phyloP scores from a whole-genome alignment of 208 protist species.

The Leptomonas seymouri region DNA sequence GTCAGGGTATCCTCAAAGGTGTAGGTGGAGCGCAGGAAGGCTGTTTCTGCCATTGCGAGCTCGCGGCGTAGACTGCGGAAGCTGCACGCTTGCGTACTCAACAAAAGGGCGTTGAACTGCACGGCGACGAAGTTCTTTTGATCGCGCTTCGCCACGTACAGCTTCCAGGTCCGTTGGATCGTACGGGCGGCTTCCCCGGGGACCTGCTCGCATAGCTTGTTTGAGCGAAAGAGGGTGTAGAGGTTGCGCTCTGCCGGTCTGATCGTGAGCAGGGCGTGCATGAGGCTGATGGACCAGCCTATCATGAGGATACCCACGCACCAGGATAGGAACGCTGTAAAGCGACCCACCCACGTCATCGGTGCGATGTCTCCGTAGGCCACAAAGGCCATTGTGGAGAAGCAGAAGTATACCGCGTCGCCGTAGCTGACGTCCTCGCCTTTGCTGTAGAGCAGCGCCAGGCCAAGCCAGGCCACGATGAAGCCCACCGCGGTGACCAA shows the following conservation, averaged over 20 bases:
- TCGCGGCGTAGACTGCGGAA: conserved; percentile 59
- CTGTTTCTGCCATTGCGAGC: conserved; percentile 33
- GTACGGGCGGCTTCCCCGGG: conserved; percentile 59
- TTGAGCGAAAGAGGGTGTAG: conserved; percentile 64
- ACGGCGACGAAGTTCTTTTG: conserved; percentile 36
- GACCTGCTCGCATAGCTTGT: conserved; percentile 56
- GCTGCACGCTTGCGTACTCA: conserved; percentile 46
- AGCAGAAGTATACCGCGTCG: conserved; percentile 64
- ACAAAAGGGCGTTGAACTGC: conserved; percentile 63
- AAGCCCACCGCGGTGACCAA: conserved; percentile 30
- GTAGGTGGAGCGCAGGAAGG: conserved; percentile 54
- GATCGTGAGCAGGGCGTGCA: conserved; percentile 43
- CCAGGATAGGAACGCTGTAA: conserved; percentile 52
- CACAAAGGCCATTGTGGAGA: conserved; percentile 50
- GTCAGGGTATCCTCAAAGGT: conserved; percentile 51
- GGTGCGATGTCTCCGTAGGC: conserved; percentile 62
- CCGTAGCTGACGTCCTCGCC: conserved; percentile 42
- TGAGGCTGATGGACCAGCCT: conserved; percentile 50
- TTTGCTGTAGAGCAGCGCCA: conserved; percentile 56
- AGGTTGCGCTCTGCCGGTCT: conserved; percentile 55
- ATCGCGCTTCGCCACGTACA: conserved; percentile 50
- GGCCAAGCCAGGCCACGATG: conserved; percentile 31
- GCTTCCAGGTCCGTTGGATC: conserved; percentile 71
- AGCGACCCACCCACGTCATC: conserved; percentile 46
- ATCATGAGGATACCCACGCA: conserved; percentile 49